These are phyloP conservation scores for Silene coronaria DNA, from an alignment of 179 eudicot species.

Conservation along the genomic window DNA sequence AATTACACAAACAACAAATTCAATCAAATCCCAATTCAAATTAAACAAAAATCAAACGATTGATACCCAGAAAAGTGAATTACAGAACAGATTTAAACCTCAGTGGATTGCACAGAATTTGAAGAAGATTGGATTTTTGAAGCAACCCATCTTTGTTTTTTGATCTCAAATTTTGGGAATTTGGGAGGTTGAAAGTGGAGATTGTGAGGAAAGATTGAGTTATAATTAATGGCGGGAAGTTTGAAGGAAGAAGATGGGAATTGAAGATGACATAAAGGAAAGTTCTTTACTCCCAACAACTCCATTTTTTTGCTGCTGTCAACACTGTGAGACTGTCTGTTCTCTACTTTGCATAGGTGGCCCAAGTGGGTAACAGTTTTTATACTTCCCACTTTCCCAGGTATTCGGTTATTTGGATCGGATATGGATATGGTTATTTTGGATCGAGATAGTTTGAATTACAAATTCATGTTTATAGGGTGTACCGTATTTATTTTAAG, in stretches of 20 bases:
- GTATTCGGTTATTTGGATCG: no score
- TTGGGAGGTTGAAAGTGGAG: conserved; percentile 1
- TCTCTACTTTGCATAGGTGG: background rate
- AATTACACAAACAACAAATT: background rate
- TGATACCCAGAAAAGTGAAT: background rate
- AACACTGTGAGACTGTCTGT: background rate
- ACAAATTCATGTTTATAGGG: no score
- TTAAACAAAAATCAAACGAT: background rate
- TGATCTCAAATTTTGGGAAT: conserved; percentile 4
- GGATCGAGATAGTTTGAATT: no score
- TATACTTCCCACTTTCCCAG: no score
- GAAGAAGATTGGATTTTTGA: conserved; percentile 35
- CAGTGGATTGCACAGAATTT: conserved; percentile 17
- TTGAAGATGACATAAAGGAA: conserved; percentile 10
- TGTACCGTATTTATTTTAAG: no score
- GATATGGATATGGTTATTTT: no score
- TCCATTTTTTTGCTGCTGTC: conserved; percentile 16
- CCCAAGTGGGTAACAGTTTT: no score
- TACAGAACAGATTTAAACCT: conserved; percentile 21
- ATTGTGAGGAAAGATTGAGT: background rate
- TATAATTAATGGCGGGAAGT: background rate
- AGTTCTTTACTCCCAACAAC: conserved; percentile 23
- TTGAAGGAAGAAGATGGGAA: conserved; percentile 12
- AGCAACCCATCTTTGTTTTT: conserved; percentile 10
- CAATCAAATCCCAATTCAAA: conserved; percentile 6